Evolutionary conservation across 176 grass and related monocot species (phyloP), one percentile per base, ranked within the genome.

Genomic region (Paspalum vaginatum): DNA sequence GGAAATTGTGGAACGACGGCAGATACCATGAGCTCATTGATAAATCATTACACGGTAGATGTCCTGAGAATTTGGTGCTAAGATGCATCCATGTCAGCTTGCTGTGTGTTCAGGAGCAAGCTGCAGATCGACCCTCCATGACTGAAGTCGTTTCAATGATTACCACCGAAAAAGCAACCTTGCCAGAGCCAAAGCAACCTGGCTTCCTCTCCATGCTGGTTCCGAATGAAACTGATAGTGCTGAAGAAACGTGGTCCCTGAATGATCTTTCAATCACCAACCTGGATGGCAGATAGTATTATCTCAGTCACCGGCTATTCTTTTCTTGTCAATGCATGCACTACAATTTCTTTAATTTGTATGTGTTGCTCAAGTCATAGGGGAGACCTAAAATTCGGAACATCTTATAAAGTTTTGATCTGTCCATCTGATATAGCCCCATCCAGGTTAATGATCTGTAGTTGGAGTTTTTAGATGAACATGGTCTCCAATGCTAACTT

Each of bases 1-100:
- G 90, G 86, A 79, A 92, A 21, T 20, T 89, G n/a, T 89, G 90
- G 90, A 89, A 80, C 27, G 75, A 76, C 83, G 83, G 64, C 45
- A 81, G 76, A 48, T 87, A 79, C 55, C 65, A 8, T 39, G 87
- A 93, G 27, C 66, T 93, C 53, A 78, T 89, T 63, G 91, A 93
- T 26, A 59, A 51, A 87, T 47, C 81, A 3, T 17, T 79, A 21
- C 71, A 9, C 0, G 65, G 79, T 9, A 22, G 49, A 53, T 89
- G 37, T 41, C 66, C 87, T 53, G 59, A 79, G 45, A 25, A 81
- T 57, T 52, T 78, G 62, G 76, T 70, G 1, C 20, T 81, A 55
- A 82, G 79, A 75, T 85, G 86, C 69, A 61, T 88, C 50, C 86
- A 85, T 70, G 60, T 83, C 12, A n/a, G 85, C 10, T 59, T 83